Evolutionary conservation across 129 eudicot genomes (phyloP).

Genomic region (Erigeron canadensis): DNA sequence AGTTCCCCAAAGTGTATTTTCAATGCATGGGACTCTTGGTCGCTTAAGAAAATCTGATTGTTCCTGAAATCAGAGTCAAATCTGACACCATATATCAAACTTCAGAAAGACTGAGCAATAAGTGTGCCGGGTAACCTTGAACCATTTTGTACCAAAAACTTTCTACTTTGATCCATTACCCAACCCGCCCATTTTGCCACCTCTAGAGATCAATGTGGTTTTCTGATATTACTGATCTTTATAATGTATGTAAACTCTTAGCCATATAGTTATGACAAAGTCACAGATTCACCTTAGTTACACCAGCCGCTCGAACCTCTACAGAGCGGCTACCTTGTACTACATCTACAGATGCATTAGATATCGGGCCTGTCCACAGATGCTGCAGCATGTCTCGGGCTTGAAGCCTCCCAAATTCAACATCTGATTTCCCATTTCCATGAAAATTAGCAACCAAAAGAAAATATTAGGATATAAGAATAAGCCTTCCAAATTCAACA

Average conservation of each 20-base stretch:
- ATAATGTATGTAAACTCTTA: slow-evolving; percentile 7
- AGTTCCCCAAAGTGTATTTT: not conserved
- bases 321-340: slow-evolving; percentile 95
- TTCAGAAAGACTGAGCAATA: no score
- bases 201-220: not conserved
- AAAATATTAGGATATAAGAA: not conserved
- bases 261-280: not conserved
- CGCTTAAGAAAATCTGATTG: not conserved
- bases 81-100: not conserved
- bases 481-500: slow-evolving; percentile 85
- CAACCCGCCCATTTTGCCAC: slow-evolving; percentile 7
- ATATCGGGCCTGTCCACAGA: slow-evolving; percentile 97
- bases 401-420: slow-evolving; percentile 93
- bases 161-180: not conserved
- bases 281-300: slow-evolving; percentile 70
- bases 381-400: slow-evolving; percentile 98
- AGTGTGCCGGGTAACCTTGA: slow-evolving; percentile 2
- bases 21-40: not conserved
- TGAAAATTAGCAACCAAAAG: slow-evolving; percentile 22
- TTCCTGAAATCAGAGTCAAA: not conserved
- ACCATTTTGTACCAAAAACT: not conserved
- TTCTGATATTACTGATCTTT: not conserved
- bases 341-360: slow-evolving; percentile 92
- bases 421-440: slow-evolving; percentile 45
- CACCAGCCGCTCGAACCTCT: slow-evolving; percentile 98